Base-by-base conservation (phyloP, 495 filamentous ascomycete genomes). In the Pseudoneurospora amorphoporcata region DNA sequence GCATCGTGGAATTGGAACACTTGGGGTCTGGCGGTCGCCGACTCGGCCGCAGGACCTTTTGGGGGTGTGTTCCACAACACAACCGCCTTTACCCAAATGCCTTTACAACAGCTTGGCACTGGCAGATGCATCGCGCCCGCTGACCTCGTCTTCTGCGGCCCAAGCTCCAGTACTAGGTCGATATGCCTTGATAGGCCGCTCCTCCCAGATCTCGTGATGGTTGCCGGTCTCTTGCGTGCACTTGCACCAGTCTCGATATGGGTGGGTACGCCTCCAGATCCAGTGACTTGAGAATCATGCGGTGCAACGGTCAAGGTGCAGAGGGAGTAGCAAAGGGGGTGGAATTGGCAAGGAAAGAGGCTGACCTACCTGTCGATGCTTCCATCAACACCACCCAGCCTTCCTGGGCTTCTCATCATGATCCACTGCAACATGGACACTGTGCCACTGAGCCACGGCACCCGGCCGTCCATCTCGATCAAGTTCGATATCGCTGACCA, bases 321-420 rank as follows among this genome's bases (percentile, higher is more conserved):
- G 68, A 74, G 39, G 71, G 53, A 43, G 68, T 32, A 43, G 47
- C 65, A 69, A 68, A 53, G 65, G 68, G 70, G 53, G 19, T 53
- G 53, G 74, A 73, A 47, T 73, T 72, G 41, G 70, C 71, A 77
- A 77, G 70, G 42, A 80, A 77, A 79, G 42, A 74, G 76, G 74
- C 71, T 72, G 42, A 68, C 94, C 90, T 89, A 98, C 94, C 92
- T 94, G 87, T 98, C 93, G 81, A 97, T 84, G 75, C 89, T 86
- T 71, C 93, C 90, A 81, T 94, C 87, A 9, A 91, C 88, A 78
- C 86, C 85, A 81, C 92, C 93, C 43, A 97, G 79, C 81, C 82
- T 85, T 76, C 93, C 91, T 74, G 92, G 91, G 45, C 93, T 92
- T 75, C 83, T 83, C 76, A 95, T 79, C 76, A 88, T 84, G 73